Base-by-base conservation (phyloP, 805 yeast genomes). In the Barnettozyma salicaria region DNA sequence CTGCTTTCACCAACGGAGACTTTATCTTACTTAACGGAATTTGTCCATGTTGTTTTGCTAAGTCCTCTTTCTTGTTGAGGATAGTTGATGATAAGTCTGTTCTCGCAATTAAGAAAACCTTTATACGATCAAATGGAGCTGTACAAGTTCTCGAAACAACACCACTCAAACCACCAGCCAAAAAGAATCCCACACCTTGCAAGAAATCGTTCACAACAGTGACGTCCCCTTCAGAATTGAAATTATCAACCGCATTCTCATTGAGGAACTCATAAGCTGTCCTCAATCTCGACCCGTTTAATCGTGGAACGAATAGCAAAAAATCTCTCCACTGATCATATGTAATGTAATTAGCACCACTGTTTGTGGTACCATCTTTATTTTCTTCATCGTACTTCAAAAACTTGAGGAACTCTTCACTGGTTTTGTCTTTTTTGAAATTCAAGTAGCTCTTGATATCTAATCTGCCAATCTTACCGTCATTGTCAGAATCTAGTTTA, bases 131-230 rank as follows among this genome's bases (percentile, higher is more conserved):
- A 46, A 92, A 85, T 9, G 98, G 98, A 0, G 97, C 98, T 0
- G 98, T 92, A 50, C 92, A 82, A 0, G 97, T 88, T 62, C 98
- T 77, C 11, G 96, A 87, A 4, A 92, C 82, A 2, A 90, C 98
- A 2, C 98, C 98, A 2, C 96, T 84, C 16, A 89, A 59, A 0
- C 98, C 98, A 27, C 98, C 98, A 2, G 96, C 95, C 23, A 89
- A 62, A 54, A 92, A 92, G 60, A 77, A 92, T 1, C 97, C 96
- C 43, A 87, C 71, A 22, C 96, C 95, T 54, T 82, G 78, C 34
- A 84, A 61, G 36, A 84, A 72, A 45, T 86, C 95, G 55, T 77
- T 78, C 29, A 81, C 79, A 25, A 90, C 69, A 0, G 94, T 80
- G 43, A 89, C 87, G 61, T 90, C 97, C 58, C 96, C 96, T 50